Conservation (phyloP, 2,329 filamentous ascomycete genomes). For the Sphaceloma murrayae region DNA sequence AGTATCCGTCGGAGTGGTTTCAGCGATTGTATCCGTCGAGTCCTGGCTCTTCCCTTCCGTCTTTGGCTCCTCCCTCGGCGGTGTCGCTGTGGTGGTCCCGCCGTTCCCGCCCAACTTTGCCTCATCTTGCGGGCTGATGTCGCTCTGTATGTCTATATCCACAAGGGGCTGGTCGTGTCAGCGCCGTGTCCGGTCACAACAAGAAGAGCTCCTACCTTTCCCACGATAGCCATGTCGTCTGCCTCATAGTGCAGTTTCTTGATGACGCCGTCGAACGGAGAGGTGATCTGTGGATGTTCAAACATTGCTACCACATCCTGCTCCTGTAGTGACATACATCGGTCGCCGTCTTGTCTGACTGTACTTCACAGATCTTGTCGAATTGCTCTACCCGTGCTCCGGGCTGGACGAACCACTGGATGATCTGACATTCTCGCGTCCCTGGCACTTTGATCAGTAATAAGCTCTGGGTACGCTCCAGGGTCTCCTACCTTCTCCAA, state of each 20-base stretch:
- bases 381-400: slow-evolving; percentile 95
- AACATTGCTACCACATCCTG: slow-evolving; percentile 17
- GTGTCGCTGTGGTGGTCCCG: slow-evolving; percentile 18
- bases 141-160: slow-evolving; percentile 85
- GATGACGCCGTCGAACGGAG: slow-evolving; percentile 86
- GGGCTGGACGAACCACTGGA: slow-evolving; percentile 98
- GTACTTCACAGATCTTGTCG: slow-evolving; percentile 94
- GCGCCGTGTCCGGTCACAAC: background rate
- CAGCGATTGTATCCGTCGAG: background rate
- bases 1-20: background rate
- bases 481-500: slow-evolving; percentile 65
- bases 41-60: slow-evolving; percentile 4
- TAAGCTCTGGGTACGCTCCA: too few relatives aligned
- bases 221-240: slow-evolving; percentile 92
- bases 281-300: slow-evolving; percentile 63
- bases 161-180: slow-evolving; percentile 58
- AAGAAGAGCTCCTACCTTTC: slow-evolving; percentile 45
- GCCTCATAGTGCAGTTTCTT: slow-evolving; percentile 94
- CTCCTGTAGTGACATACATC: slow-evolving; percentile 36
- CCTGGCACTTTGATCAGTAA: slow-evolving; percentile 43
- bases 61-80: slow-evolving; percentile 19
- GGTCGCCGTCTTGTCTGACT: slow-evolving; percentile 83
- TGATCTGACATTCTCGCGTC: slow-evolving; percentile 96
- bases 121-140: slow-evolving; percentile 54
- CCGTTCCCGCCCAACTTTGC: slow-evolving; percentile 29